These are phyloP conservation scores for Nicotiana tomentosiformis DNA, from an alignment of 257 asterid species.

Conservation along the genomic window DNA sequence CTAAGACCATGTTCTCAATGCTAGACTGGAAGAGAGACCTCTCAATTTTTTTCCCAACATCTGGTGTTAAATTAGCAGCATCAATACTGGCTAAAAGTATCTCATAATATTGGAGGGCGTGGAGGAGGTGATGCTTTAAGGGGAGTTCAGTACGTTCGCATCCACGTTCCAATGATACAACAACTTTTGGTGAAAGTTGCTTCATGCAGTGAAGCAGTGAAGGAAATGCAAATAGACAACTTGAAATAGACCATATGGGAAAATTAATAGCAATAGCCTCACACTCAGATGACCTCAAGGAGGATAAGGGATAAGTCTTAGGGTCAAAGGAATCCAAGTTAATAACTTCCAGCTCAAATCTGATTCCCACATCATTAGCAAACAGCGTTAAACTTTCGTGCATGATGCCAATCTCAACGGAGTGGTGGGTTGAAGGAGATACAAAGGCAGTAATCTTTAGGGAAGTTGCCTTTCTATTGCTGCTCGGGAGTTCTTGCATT, in stretches of 20 bases:
- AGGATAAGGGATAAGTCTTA: slow-evolving; percentile 21
- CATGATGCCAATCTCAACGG: slow-evolving; percentile 41
- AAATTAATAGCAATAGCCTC: slow-evolving; percentile 47
- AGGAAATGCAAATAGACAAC: slow-evolving; percentile 28
- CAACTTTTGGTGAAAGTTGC: slow-evolving; percentile 41
- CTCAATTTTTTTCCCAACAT: slow-evolving; percentile 33
- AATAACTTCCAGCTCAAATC: slow-evolving; percentile 51
- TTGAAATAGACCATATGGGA: slow-evolving; percentile 42
- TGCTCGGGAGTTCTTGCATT: slow-evolving; percentile 43
- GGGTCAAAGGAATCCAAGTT: slow-evolving; percentile 57
- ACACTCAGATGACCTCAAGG: slow-evolving; percentile 28
- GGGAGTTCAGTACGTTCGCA: slow-evolving; percentile 45
- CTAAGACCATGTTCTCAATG: slow-evolving; percentile 38
- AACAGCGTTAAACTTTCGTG: slow-evolving; percentile 40
- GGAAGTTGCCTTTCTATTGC: slow-evolving; percentile 23
- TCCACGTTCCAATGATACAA: slow-evolving; percentile 39
- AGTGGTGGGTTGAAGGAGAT: slow-evolving; percentile 43
- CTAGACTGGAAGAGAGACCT: slow-evolving; percentile 42
- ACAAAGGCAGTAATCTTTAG: slow-evolving; percentile 49
- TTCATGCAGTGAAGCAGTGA: slow-evolving; percentile 36
- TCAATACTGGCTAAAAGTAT: slow-evolving; percentile 37
- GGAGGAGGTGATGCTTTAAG: slow-evolving; percentile 33
- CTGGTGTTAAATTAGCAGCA: slow-evolving; percentile 30
- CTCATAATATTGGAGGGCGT: slow-evolving; percentile 49
- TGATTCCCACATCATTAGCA: slow-evolving; percentile 38